Base-by-base conservation (phyloP, 306 rosid genomes). In the Canavalia ensiformis region DNA sequence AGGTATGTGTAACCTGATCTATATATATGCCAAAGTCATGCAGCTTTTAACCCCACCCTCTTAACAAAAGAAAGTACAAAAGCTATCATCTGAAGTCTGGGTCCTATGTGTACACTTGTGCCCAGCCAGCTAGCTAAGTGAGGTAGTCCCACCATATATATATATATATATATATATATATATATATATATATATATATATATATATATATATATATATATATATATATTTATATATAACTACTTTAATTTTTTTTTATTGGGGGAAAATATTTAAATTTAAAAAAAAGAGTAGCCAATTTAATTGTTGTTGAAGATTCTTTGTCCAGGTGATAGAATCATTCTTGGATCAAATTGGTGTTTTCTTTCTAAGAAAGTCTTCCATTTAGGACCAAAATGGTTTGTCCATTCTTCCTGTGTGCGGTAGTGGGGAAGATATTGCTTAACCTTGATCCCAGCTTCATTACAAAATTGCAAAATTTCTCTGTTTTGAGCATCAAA, bases 341-440 rank as follows among this genome's bases (percentile, higher is more conserved):
- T 91, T 51, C 88, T 91, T 33, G 98, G 98, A 89, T 94, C 98
- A 78, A 91, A 94, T 60, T 84, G 51, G 4, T 56, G 31, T 86
- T 94, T 94, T 58, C 84, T 85, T 59, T 90, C 81, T 42, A 68
- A 82, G 74, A 94, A 89, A 29, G 59, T 86, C 13, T 31, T 81
- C 98, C 98, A 95, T 75, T 91, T 95, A 4, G 84, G 49, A 39
- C 98, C 97, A 84, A 91, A 92, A 82, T 95, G 99, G 3, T 86
- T 85, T 67, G 34, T 84, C 99, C 99, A 95, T 25, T 83, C 91
- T 73, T 82, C 78, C 56, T 72, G 87, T 56, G 91, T 84, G 75
- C 78, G 69, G 86, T 90, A 79, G 84, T 92, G 80, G 33, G 95
- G 90, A 89, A 95, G 97, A 82, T 95, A 95, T 68, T 88, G 92